phyloP scores from a whole-genome alignment of 768 basidiomycete species.

The Lactifluus hygrophoroides region DNA sequence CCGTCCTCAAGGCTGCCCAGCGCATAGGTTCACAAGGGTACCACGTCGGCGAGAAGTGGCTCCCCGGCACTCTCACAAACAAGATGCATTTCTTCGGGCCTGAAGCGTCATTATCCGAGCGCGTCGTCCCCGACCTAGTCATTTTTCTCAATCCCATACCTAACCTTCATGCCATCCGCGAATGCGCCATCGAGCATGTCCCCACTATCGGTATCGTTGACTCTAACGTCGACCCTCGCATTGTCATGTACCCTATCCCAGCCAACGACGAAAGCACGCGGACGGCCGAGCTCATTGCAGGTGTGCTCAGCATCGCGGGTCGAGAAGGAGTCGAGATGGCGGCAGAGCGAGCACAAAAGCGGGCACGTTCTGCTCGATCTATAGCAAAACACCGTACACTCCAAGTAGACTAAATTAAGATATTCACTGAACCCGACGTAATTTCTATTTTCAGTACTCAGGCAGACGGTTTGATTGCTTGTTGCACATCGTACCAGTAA shows the following conservation, averaged over 20 bases:
- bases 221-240: constrained; percentile 89
- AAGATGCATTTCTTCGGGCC: constrained; percentile 62
- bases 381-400: constrained; percentile 14
- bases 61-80: constrained; percentile 94
- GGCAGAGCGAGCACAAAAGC: constrained; percentile 24
- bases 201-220: constrained; percentile 94
- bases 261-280: constrained; percentile 95
- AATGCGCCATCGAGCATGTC: constrained; percentile 82
- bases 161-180: constrained; percentile 80
- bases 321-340: constrained; percentile 56
- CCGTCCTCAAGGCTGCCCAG: constrained; percentile 71
- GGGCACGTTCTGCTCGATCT: constrained; percentile 2
- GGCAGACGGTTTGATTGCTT: background rate
- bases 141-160: constrained; percentile 85
- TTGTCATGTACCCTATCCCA: constrained; percentile 97
- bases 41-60: constrained; percentile 82
- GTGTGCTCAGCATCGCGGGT: constrained; percentile 84
- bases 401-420: constrained; percentile 12
- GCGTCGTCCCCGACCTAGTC: constrained; percentile 76
- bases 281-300: constrained; percentile 84
- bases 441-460: background rate
- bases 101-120: constrained; percentile 41
- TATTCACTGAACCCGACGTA: background rate
- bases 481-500: constrained; percentile 64
- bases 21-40: constrained; percentile 75